phyloP scores from a whole-genome alignment of 2,329 filamentous ascomycete species.

The Talaromyces rugulosus region DNA sequence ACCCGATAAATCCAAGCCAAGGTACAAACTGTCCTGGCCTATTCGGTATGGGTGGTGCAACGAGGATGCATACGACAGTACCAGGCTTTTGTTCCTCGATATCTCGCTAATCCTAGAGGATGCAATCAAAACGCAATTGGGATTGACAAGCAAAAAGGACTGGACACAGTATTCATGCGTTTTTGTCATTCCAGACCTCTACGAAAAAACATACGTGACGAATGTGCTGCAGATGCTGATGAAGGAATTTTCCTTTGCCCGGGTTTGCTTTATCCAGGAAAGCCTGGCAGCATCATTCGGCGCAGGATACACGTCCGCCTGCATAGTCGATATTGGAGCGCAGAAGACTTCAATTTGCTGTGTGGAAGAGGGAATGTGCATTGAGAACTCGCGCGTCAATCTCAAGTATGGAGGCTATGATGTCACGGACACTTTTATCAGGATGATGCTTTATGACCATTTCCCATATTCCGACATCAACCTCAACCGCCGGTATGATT shows the following conservation, averaged over 20 bases:
- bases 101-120: conserved; percentile 83
- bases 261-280: conserved; percentile 92
- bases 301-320: conserved; percentile 88
- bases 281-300: conserved; percentile 92
- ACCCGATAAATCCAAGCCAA: conserved; percentile 80
- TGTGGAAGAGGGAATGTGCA: conserved; percentile 90
- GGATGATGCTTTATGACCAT: conserved; percentile 96
- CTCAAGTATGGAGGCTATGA: conserved; percentile 90
- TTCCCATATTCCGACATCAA: conserved; percentile 97
- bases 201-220: conserved; percentile 89
- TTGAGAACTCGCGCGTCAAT: conserved; percentile 93
- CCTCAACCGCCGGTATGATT: conserved; percentile 83
- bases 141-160: conserved; percentile 69
- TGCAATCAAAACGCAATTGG: conserved; percentile 79
- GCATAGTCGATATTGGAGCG: conserved; percentile 92
- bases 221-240: conserved; percentile 80
- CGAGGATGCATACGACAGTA: conserved; percentile 78
- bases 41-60: conserved; percentile 83
- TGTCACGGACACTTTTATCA: conserved; percentile 89
- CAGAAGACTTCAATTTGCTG: conserved; percentile 97
- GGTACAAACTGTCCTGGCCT: conserved; percentile 92
- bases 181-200: conserved; percentile 94
- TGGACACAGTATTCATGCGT: conserved; percentile 92
- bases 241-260: conserved; percentile 82
- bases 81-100: conserved; percentile 78